Percentiles rank a stretch among this genome's conserved stretches.
phyloP scores from a whole-genome alignment of 345 rosid species.

The Citrus sinensis region DVS_A1.0 CM039168.1:19904501-19905000 shows the following conservation, averaged over 20 bases:
- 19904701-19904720: constrained; percentile 84
- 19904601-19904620: too few species aligned
- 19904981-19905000: constrained; percentile 92
- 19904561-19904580: not conserved
- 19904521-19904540: constrained; percentile 8
- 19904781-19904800: constrained; percentile 71
- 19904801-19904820: constrained; percentile 49
- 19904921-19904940: constrained; percentile 92
- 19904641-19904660: constrained; percentile 25
- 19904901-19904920: constrained; percentile 95
- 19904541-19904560: constrained; percentile 28
- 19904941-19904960: constrained; percentile 87
- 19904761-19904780: constrained; percentile 76
- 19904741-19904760: constrained; percentile 86
- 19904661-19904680: constrained; percentile 54
- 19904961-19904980: constrained; percentile 85
- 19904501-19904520: not conserved
- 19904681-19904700: constrained; percentile 69
- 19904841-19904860: constrained; percentile 90
- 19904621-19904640: too few species aligned
- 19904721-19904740: constrained; percentile 86
- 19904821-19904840: constrained; percentile 42
- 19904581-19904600: constrained; percentile 23
- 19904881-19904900: constrained; percentile 97
- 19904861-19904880: constrained; percentile 76